Base-by-base conservation (phyloP, 768 basidiomycete species). In the Pholiota molesta region DNA sequence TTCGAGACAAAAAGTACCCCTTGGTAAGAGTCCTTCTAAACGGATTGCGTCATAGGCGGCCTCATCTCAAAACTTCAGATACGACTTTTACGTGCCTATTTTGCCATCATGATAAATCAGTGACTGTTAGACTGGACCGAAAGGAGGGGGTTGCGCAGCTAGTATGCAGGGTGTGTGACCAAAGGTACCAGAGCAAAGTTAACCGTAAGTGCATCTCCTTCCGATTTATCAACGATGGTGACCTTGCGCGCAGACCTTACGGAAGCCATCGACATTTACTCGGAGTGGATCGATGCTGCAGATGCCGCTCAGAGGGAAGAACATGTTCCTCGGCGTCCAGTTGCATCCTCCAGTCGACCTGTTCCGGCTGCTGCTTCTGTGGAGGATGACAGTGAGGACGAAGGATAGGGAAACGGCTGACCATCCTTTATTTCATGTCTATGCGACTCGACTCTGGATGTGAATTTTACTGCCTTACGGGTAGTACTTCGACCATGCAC, bases 221-320 rank as follows among this genome's bases (percentile, higher is more conserved):
- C 47, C 62, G 65, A 59, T 17, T 33, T 29, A 33, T 65, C 47
- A 57, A 53, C 62, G 26, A 55, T 62, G 60, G 57, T 49, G 42
- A 59, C 23, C 1, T 14, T 51, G 52, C 47, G 52, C 42, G 17
- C 71, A 95, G 93, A 95, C 73, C 79, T 95, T 56, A 93, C 92
- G 1, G 93, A 94, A 66, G 86, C 93, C 16, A 87, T 95, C 60
- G 93, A 95, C 73, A 91, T 95, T 31, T 95, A 94, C 72, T 93
- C 92, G 7, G 91, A 93, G 71, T 95, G 93, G 93, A 92, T 94
- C 64, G 92, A 94, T 72, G 92, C 92, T 53, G 90, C 91, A 6
- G 92, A 94, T 72, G 88, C 90, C 9, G 92, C 91, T 35, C 89
- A 92, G 71, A 83, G 79, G 61, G 86, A 89, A 53, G 84, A 83